Percentiles rank a stretch among this genome's conserved stretches.
Evolutionary conservation across 2,329 filamentous ascomycete species (phyloP).

Genomic region (Scedosporium boydii): DNA sequence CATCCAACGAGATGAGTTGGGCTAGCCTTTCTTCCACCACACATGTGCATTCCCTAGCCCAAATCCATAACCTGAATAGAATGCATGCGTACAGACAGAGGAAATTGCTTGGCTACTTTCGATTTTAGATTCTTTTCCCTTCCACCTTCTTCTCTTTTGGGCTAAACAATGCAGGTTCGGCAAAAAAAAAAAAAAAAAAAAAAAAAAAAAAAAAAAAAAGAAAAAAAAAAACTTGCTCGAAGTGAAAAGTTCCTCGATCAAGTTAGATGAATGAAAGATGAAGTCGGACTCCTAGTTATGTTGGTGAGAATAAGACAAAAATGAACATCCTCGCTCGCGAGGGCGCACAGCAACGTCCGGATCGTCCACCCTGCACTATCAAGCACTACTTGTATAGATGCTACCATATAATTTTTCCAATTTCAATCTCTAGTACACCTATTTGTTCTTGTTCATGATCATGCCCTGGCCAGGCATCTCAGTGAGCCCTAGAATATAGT

Average conservation of each 20-base stretch:
- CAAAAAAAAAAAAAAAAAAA: neutral
- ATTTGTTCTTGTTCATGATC: neutral
- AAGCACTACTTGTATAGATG: neutral
- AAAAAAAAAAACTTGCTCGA: neutral
- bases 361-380: neutral
- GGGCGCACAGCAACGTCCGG: neutral
- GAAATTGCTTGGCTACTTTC: too few relatives aligned
- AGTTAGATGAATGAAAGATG: neutral
- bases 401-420: neutral
- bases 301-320: neutral
- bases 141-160: too few relatives aligned
- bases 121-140: neutral
- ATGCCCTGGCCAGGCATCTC: conserved; percentile 4
- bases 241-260: neutral
- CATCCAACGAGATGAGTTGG: neutral
- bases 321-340: neutral
- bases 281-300: neutral
- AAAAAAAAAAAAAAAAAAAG: neutral
- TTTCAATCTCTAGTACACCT: neutral
- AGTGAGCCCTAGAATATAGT: neutral
- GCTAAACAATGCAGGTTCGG: too few relatives aligned
- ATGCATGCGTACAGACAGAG: too few relatives aligned
- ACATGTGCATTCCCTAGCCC: neutral
- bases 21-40: neutral
- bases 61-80: too few relatives aligned